phyloP scores from a whole-genome alignment of 345 rosid genomes.

The Geranium rotundifolium region DNA sequence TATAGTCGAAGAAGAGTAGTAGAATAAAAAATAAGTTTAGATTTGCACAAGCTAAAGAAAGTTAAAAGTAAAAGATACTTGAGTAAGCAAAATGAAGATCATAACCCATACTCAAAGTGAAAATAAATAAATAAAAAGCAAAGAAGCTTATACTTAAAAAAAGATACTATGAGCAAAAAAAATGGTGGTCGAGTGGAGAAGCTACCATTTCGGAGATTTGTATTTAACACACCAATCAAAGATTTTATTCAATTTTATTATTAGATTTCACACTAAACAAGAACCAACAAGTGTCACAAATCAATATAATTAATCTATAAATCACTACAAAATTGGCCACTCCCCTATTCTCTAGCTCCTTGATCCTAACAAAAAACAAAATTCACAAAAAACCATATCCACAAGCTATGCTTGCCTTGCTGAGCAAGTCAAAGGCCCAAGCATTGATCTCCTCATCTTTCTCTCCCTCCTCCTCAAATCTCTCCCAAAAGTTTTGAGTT shows the following conservation, averaged over 20 bases:
- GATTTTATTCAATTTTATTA: no score
- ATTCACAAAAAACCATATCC: slow-evolving; percentile 20
- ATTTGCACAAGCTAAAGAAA: no score
- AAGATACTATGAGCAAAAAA: not conserved
- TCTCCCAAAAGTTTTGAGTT: not conserved
- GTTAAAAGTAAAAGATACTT: not conserved
- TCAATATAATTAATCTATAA: no score
- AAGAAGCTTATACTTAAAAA: not conserved
- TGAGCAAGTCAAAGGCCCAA: slow-evolving; percentile 27
- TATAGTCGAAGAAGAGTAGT: no score
- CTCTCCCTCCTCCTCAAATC: slow-evolving; percentile 1
- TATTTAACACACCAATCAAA: not conserved
- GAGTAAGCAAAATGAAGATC: no score
- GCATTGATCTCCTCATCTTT: not conserved
- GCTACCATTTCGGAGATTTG: slow-evolving; percentile 12
- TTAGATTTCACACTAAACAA: not conserved
- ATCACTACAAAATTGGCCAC: slow-evolving; percentile 8
- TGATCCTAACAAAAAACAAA: slow-evolving; percentile 1
- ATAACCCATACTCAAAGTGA: no score
- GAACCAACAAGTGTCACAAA: not conserved
- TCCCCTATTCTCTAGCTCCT: slow-evolving; percentile 4
- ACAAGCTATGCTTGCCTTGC: slow-evolving; percentile 61
- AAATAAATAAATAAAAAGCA: not conserved
- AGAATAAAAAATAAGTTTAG: no score
- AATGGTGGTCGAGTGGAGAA: not conserved